Conservation (phyloP, 805 yeast species). For the Starmerella bombicola region DNA sequence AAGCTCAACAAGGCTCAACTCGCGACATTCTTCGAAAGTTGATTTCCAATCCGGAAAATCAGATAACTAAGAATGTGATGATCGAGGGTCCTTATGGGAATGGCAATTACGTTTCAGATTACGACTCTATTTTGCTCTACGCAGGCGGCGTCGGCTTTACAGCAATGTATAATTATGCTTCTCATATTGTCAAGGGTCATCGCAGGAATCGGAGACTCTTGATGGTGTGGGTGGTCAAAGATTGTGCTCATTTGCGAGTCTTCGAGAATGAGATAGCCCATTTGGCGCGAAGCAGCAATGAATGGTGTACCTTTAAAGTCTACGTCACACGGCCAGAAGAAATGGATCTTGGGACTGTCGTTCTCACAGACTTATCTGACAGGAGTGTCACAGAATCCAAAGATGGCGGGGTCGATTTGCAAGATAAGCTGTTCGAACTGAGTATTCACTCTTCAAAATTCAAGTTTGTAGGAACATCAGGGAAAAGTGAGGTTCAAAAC, state of each 20-base stretch:
- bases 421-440: background rate
- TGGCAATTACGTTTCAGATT: slow-evolving; percentile 36
- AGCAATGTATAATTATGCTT: slow-evolving; percentile 40
- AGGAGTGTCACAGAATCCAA: background rate
- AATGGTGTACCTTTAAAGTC: slow-evolving; percentile 10
- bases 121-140: slow-evolving; percentile 38
- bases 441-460: background rate
- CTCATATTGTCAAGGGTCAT: slow-evolving; percentile 21
- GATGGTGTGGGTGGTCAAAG: slow-evolving; percentile 25
- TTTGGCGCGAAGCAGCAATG: slow-evolving; percentile 23
- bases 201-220: slow-evolving; percentile 16
- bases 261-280: slow-evolving; percentile 38
- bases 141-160: slow-evolving; percentile 61
- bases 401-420: background rate
- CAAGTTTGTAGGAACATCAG: background rate
- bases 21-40: slow-evolving; percentile 29
- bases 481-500: background rate
- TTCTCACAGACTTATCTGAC: background rate
- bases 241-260: slow-evolving; percentile 36
- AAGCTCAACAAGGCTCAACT: slow-evolving; percentile 46
- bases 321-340: slow-evolving; percentile 16
- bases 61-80: slow-evolving; percentile 30
- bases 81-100: slow-evolving; percentile 56
- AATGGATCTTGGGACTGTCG: slow-evolving; percentile 6
- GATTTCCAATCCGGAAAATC: slow-evolving; percentile 25